Conservation (phyloP, 75 land plant species). For the Cunninghamia lanceolata region DNA sequence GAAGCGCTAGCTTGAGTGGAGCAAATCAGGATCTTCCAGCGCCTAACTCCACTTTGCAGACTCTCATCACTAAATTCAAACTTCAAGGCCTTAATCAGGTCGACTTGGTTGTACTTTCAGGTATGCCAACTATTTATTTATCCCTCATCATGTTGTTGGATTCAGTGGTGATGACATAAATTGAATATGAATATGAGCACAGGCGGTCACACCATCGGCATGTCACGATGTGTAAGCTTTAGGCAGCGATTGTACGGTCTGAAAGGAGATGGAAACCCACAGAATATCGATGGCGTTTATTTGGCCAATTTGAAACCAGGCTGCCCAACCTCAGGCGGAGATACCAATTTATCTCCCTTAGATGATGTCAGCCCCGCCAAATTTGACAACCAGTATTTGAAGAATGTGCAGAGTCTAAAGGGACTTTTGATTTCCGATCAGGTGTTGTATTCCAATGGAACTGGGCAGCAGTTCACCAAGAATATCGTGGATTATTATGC, state of each 20-base stretch:
- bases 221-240: constrained; percentile 63
- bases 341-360: constrained; percentile 13
- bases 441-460: constrained; percentile 12
- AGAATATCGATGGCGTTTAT: background rate
- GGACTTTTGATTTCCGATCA: constrained; percentile 56
- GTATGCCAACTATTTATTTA: constrained; percentile 12
- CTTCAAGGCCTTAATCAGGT: constrained; percentile 52
- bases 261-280: constrained; percentile 6
- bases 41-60: constrained; percentile 30
- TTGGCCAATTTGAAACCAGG: constrained; percentile 14
- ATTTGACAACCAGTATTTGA: constrained; percentile 56
- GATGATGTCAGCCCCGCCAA: constrained; percentile 27
- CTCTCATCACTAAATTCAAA: constrained; percentile 20
- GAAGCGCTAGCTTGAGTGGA: constrained; percentile 17
- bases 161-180: background rate
- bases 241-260: constrained; percentile 49
- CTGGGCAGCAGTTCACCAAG: background rate
- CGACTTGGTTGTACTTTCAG: constrained; percentile 81
- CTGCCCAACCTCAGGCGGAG: constrained; percentile 33
- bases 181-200: background rate
- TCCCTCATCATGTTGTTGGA: background rate
- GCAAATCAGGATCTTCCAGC: constrained; percentile 32
- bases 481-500: constrained; percentile 7
- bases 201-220: constrained; percentile 85
- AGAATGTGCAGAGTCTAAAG: constrained; percentile 19